phyloP scores from a whole-genome alignment of 495 filamentous ascomycete species.

The Podospora tetraspora region DNA sequence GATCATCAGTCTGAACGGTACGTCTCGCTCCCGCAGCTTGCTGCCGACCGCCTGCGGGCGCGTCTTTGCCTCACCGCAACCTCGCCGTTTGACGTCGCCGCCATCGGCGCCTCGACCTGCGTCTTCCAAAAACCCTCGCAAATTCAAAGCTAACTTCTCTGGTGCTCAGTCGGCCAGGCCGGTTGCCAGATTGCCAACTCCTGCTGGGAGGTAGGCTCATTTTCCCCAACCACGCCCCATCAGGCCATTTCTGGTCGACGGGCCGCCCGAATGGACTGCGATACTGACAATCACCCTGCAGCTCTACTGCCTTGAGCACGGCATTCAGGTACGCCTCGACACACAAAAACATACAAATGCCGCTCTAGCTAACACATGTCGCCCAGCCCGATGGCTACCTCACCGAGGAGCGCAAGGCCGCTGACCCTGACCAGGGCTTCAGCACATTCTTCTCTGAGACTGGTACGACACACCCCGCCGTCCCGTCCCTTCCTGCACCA shows the following conservation, averaged over 20 bases:
- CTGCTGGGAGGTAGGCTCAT: conserved; percentile 92
- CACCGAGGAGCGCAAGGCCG: conserved; percentile 92
- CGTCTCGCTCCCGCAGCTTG: conserved; percentile 34
- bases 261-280: not conserved
- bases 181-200: conserved; percentile 99
- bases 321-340: conserved; percentile 76
- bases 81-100: conserved; percentile 7
- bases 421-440: conserved; percentile 93
- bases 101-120: conserved; percentile 9
- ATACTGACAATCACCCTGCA: conserved; percentile 38
- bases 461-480: conserved; percentile 53
- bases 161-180: conserved; percentile 87
- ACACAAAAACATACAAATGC: not conserved
- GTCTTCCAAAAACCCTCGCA: not conserved
- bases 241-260: not conserved
- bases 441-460: conserved; percentile 99
- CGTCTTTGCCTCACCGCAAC: conserved; percentile 31
- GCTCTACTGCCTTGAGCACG: conserved; percentile 99
- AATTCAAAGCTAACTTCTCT: conserved; percentile 33
- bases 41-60: conserved; percentile 23
- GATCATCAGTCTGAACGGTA: conserved; percentile 99
- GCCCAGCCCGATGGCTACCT: conserved; percentile 92
- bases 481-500: not conserved
- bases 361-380: conserved; percentile 35
- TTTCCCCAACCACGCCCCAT: conserved; percentile 2